phyloP scores from a whole-genome alignment of 257 asterid species.

The Orobanche coerulescens region DNA sequence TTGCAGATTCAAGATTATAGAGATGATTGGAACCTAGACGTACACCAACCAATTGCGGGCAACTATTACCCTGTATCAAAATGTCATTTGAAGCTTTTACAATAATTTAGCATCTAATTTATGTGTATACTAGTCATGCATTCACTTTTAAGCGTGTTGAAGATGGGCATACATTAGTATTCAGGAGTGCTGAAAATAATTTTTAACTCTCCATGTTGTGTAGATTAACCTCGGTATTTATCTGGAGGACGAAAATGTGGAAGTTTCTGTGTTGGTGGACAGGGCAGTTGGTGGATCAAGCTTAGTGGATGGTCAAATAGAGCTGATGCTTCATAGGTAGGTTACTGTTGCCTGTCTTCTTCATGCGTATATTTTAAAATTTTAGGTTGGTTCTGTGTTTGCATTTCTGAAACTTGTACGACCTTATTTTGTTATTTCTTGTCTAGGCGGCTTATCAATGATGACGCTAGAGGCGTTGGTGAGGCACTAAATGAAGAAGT shows the following conservation, averaged over 20 bases:
- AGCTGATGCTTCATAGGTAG: slow-evolving; percentile 82
- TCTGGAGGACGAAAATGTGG: slow-evolving; percentile 53
- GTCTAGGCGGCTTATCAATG: slow-evolving; percentile 60
- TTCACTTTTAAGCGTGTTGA: neutral
- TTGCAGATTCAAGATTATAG: slow-evolving; percentile 56
- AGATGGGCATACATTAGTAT: neutral
- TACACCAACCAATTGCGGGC: slow-evolving; percentile 67
- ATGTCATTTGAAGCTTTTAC: slow-evolving; percentile 26
- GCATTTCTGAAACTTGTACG: neutral
- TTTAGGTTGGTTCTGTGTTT: neutral
- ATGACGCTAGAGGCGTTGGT: slow-evolving; percentile 81
- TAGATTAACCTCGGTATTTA: slow-evolving; percentile 76
- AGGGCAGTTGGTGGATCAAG: slow-evolving; percentile 81
- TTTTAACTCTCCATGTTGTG: slow-evolving; percentile 17
- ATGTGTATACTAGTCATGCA: slow-evolving; percentile 6
- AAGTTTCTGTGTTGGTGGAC: slow-evolving; percentile 73
- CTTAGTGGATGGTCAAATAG: slow-evolving; percentile 72
- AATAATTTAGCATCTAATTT: slow-evolving; percentile 11
- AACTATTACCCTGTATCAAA: slow-evolving; percentile 82
- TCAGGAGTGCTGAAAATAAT: neutral
- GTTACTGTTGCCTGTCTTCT: slow-evolving; percentile 23
- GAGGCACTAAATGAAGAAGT: slow-evolving; percentile 71
- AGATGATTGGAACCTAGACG: slow-evolving; percentile 69
- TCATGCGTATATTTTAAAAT: neutral
- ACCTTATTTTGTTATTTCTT: slow-evolving; percentile 1